phyloP scores from a whole-genome alignment of 1,284 basidiomycete species.

The Trichosporon sp. region DNA sequence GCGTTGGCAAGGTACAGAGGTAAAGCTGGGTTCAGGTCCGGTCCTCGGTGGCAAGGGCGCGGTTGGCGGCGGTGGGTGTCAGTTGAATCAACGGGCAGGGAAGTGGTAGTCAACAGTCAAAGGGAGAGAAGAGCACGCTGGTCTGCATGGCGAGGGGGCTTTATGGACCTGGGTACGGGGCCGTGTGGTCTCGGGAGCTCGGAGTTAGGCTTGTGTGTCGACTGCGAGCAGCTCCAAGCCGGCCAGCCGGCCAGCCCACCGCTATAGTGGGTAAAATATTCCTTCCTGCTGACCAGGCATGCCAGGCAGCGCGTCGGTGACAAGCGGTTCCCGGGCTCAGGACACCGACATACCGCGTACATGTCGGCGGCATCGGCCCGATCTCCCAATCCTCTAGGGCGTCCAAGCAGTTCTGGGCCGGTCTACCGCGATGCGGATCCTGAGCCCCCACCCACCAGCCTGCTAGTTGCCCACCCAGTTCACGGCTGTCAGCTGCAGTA shows the following conservation, averaged over 20 bases:
- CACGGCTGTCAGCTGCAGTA: not conserved
- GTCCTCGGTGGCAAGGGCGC: not conserved
- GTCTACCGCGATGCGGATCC: not conserved
- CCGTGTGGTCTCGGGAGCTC: not conserved
- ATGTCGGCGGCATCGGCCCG: constrained; percentile 17
- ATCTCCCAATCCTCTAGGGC: not conserved
- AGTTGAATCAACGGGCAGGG: not conserved
- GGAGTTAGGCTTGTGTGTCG: not conserved
- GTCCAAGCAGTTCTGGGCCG: not conserved
- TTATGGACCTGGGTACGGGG: not conserved
- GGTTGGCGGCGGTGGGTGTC: not conserved
- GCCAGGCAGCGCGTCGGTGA: not conserved
- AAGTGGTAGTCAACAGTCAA: not conserved
- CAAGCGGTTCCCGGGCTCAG: not conserved
- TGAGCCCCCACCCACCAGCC: not conserved
- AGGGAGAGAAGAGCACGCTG: not conserved
- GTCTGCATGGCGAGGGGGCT: not conserved
- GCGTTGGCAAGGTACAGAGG: not conserved
- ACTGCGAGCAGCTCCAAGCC: not conserved
- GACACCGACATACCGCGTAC: not conserved
- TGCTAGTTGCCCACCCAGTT: not conserved
- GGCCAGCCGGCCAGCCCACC: no score
- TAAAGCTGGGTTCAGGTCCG: constrained; percentile 5
- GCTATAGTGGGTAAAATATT: constrained; percentile 1
- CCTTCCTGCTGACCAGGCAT: not conserved